Evolutionary conservation across 768 basidiomycete genomes (phyloP), one percentile per base, ranked within the genome.

Genomic region (Udeniomyces megalosporus): DNA sequence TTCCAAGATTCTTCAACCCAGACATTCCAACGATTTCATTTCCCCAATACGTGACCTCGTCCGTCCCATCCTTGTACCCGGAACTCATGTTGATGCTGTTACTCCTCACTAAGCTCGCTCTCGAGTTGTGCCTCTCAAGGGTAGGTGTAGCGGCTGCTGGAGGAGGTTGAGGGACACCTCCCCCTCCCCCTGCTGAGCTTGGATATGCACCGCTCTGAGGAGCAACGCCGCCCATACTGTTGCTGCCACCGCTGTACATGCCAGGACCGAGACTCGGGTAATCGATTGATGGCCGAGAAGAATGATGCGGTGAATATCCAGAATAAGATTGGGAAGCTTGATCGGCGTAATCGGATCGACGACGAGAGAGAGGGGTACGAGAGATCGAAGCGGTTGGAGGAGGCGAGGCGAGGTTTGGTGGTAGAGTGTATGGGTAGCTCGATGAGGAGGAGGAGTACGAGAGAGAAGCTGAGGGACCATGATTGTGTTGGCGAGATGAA

Each of bases 1-100:
- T 72, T 60, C 73, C 73, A 64, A 97, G 71, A 71, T 99, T 99
- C 80, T 92, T 92, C 71, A 99, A 73, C 3, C 93, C 93, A 0
- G 84, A 82, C 22, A 82, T 82, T 26, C 84, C 85, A 58, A 91
- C 82, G 65, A 84, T 80, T 45, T 81, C 77, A 70, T 91, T 87
- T 15, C 78, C 74, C 91, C 91, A 96, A 72, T 86, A 92, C 5
- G 78, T 78, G 24, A 89, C 83, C 4, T 86, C 85, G 70, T 86
- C 91, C n/a, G 50, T 84, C 82, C n/a, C 81, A 83, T 31, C 74
- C 56, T 26, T 47, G 46, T 29, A 48, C 44, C 50, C 62, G 14
- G 52, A 35, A 29, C 57, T 59, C 29, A 48, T 85, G 28, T 54
- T 56, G 17, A 58, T 24, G 60, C 60, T 58, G 71, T 60, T 11